Percentiles rank a stretch among this genome's conserved stretches.
These are phyloP conservation scores for Gleditsia sinensis DNA, from an alignment of 306 rosid genomes.

Conservation along the genomic window DNA sequence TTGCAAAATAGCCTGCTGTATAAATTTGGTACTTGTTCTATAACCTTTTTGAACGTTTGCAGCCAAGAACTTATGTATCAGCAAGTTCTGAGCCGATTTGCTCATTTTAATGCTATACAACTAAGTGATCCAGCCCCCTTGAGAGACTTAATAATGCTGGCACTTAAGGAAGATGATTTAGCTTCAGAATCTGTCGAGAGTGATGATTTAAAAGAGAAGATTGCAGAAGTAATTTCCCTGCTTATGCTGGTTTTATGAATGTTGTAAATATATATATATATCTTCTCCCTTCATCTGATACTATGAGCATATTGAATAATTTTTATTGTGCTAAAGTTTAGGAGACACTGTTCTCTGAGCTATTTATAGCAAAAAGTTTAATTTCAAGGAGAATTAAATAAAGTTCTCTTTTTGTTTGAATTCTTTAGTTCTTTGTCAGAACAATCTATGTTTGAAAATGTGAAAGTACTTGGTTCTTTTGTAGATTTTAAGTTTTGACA, in stretches of 20 bases:
- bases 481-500: no score
- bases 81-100: slow-evolving; percentile 85
- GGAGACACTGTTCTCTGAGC: not conserved
- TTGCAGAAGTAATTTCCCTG: slow-evolving; percentile 73
- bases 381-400: not conserved
- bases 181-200: slow-evolving; percentile 58
- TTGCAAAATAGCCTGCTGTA: not conserved
- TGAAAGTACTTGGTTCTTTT: not conserved
- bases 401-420: not conserved
- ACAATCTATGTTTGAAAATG: not conserved
- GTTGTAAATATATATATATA: slow-evolving; percentile 11
- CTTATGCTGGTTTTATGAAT: slow-evolving; percentile 14
- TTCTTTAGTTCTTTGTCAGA: not conserved
- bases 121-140: slow-evolving; percentile 82
- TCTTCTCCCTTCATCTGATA: slow-evolving; percentile 11
- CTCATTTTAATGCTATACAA: slow-evolving; percentile 82
- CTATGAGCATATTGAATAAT: not conserved
- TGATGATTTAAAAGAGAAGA: slow-evolving; percentile 64
- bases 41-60: slow-evolving; percentile 35
- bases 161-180: slow-evolving; percentile 77
- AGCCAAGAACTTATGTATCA: slow-evolving; percentile 98
- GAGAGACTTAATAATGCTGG: slow-evolving; percentile 74
- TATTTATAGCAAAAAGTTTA: slow-evolving; percentile 1
- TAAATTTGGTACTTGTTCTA: not conserved
- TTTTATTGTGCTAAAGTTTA: slow-evolving; percentile 1